Percentiles rank a stretch among this genome's conserved stretches.
phyloP scores from a whole-genome alignment of 2,329 filamentous ascomycete genomes.

The Claviceps maximensis region DNA sequence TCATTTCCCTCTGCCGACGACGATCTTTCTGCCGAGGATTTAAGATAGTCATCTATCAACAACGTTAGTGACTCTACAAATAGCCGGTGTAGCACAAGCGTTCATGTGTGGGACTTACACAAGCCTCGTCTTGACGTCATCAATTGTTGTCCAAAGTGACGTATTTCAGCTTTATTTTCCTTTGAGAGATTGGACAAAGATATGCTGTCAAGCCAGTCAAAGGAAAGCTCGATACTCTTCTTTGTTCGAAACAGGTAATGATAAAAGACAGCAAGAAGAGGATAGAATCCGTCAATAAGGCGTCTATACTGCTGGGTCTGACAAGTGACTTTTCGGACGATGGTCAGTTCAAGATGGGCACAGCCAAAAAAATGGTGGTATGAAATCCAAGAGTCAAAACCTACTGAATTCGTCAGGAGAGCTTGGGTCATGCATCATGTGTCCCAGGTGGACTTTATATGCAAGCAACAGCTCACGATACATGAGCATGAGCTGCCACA shows the following conservation, averaged over 20 bases:
- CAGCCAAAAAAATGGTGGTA: background rate
- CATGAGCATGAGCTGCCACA: slow-evolving; percentile 37
- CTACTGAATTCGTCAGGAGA: slow-evolving; percentile 11
- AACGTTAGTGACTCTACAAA: background rate
- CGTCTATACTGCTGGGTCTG: slow-evolving; percentile 14
- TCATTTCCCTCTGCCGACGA: slow-evolving; percentile 10
- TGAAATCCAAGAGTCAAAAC: background rate
- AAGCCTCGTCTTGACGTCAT: slow-evolving; percentile 21
- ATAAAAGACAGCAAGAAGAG: slow-evolving; percentile 26
- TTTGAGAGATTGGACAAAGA: slow-evolving; percentile 13
- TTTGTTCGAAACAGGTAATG: slow-evolving; percentile 28
- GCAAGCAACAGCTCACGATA: slow-evolving; percentile 29
- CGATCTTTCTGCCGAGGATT: slow-evolving; percentile 10
- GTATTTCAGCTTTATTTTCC: slow-evolving; percentile 16
- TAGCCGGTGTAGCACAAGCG: background rate
- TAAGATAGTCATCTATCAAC: slow-evolving; percentile 9
- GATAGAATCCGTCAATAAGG: slow-evolving; percentile 22
- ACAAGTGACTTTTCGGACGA: slow-evolving; percentile 7
- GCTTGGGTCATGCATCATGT: slow-evolving; percentile 11
- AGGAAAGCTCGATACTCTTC: slow-evolving; percentile 25
- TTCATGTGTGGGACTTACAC: slow-evolving; percentile 16
- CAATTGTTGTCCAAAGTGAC: slow-evolving; percentile 17
- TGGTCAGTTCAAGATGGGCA: background rate
- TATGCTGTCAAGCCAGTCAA: slow-evolving; percentile 24
- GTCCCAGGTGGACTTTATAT: slow-evolving; percentile 17